Percentiles rank a stretch among this genome's conserved stretches.
Conservation (phyloP, 31 red algal genomes). For the Endocladia muricata region DNA sequence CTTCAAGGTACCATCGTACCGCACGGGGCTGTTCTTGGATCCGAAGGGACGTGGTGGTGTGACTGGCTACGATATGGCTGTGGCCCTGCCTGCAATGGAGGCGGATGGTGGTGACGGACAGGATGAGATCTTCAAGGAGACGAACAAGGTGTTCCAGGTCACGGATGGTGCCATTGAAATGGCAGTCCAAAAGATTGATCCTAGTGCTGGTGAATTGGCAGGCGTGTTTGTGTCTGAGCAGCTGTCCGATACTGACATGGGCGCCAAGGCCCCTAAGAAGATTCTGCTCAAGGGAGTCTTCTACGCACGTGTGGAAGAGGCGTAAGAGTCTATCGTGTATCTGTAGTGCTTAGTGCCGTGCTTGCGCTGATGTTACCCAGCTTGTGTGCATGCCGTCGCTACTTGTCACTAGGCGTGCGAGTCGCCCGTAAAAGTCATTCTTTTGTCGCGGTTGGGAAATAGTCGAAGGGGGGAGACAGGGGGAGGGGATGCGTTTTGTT, state of each 20-base stretch:
- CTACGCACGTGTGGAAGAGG: conserved; percentile 89
- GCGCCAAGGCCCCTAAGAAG: conserved; percentile 97
- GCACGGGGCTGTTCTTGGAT: conserved; percentile 95
- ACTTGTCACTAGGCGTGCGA: no score
- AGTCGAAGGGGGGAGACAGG: no score
- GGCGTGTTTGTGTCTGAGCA: conserved; percentile 98
- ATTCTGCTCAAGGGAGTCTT: conserved; percentile 96
- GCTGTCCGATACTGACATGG: conserved; percentile 99
- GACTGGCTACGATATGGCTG: conserved; percentile 98
- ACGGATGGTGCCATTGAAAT: conserved; percentile 93
- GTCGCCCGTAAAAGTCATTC: conserved; percentile 24
- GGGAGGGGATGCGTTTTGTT: no score
- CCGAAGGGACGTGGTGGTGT: conserved; percentile 97
- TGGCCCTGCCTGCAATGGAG: conserved; percentile 87
- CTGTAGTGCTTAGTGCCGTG: not conserved
- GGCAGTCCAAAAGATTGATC: conserved; percentile 96
- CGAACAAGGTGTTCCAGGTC: conserved; percentile 98
- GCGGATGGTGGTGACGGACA: conserved; percentile 97
- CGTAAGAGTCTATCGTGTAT: not conserved
- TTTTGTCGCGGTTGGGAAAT: not conserved
- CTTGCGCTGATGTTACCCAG: no score
- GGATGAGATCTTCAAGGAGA: conserved; percentile 92
- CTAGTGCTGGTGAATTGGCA: conserved; percentile 73
- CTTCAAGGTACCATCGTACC: conserved; percentile 90
- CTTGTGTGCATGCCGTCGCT: no score